Base-by-base conservation (phyloP, 202 grass and related monocot species). In the Setaria viridis region DNA sequence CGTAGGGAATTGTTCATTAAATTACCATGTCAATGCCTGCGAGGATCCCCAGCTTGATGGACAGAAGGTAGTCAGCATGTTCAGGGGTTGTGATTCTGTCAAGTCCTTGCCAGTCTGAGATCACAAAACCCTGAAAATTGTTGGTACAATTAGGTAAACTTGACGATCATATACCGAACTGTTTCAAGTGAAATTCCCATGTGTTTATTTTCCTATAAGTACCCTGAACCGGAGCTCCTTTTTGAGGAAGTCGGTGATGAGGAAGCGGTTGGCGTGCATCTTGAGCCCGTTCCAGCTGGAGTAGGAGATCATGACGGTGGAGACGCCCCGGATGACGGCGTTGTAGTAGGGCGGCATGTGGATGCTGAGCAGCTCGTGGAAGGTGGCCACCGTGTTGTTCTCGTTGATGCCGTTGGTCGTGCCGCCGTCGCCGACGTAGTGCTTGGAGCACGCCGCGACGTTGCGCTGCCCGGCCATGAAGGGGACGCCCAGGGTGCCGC, bases 271-370 rank as follows among this genome's bases (percentile, higher is more conserved):
- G 7, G 90, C 76, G 42, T 97, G 92, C 92, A 93, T 94, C 85
- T 94, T 94, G 41, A 78, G 82, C 4, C 92, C 95, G 34, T 97
- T 93, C 95, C 92, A 94, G 79, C 95, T 94, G 12, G 92, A 85
- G 79, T 71, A 97, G 17, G 95, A 97, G 47, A 91, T 67, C 95
- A 97, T 94, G 49, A 97, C 74, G 3, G 95, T 90, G 17, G 92
- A 97, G 56, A 97, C 87, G 21, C 92, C 90, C 13, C 85, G 77
- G 48, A 86, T 84, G 49, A 97, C 62, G 4, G 92, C 88, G 80
- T 57, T 91, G 50, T 86, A 90, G 81, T 94, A 97, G 25, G 95
- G 89, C 58, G 86, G 84, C 59, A 97, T 94, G 86, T 97, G 94
- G 34, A 87, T 53, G 17, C 55, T 76, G 29, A 97, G 73, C 47